phyloP scores from a whole-genome alignment of 2,329 filamentous ascomycete species.

The Zasmidium citrigriseum region DNA sequence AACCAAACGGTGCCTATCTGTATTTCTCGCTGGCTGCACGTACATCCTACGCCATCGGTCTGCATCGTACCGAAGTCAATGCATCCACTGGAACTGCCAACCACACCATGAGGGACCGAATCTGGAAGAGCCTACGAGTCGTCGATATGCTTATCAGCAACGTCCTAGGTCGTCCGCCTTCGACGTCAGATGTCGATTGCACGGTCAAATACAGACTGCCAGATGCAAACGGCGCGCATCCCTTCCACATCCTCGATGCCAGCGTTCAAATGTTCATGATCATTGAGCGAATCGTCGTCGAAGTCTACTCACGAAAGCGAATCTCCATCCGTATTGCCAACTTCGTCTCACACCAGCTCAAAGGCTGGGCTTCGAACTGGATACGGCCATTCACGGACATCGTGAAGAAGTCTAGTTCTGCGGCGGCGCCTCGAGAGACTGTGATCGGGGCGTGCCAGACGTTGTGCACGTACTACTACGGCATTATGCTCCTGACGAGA shows the following conservation, averaged over 20 bases:
- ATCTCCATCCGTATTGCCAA: constrained; percentile 44
- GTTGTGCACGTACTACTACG: constrained; percentile 55
- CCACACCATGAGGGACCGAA: constrained; percentile 43
- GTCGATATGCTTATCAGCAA: constrained; percentile 55
- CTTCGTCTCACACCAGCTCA: constrained; percentile 44
- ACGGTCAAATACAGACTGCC: constrained; percentile 37
- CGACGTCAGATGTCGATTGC: constrained; percentile 54
- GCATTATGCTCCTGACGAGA: constrained; percentile 55
- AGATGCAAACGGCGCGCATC: constrained; percentile 26
- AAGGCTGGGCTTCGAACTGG: constrained; percentile 42
- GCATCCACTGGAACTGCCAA: constrained; percentile 49
- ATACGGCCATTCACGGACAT: background rate
- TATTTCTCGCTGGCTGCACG: constrained; percentile 54
- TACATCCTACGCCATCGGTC: constrained; percentile 54
- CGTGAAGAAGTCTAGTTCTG: background rate
- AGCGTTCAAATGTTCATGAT: constrained; percentile 50
- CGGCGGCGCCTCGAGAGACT: background rate
- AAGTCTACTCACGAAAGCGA: constrained; percentile 46
- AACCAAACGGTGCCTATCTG: constrained; percentile 55
- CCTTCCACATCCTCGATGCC: constrained; percentile 35
- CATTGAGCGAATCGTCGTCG: constrained; percentile 50
- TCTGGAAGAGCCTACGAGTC: constrained; percentile 56
- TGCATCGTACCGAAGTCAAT: constrained; percentile 55
- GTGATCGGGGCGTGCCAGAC: constrained; percentile 50
- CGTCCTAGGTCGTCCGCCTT: constrained; percentile 53